Evolutionary conservation across 148 eudicot genomes (phyloP).

Genomic region (Persicaria tinctoria): DNA sequence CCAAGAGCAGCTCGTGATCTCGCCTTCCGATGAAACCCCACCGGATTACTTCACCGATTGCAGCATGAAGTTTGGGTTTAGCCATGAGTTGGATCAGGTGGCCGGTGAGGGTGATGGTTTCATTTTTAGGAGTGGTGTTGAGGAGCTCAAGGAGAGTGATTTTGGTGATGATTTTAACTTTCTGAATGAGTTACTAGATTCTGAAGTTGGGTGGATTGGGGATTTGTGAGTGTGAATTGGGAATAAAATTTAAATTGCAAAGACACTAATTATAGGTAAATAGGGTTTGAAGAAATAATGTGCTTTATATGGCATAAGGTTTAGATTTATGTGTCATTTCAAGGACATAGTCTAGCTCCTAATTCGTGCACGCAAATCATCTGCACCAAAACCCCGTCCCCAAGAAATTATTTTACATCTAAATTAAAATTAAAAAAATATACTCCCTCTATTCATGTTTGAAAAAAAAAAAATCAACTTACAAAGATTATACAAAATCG

Average conservation of each 20-base stretch:
- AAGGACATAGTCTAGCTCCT: background rate
- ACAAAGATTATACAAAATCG: no score
- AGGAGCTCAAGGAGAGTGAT: constrained; percentile 1
- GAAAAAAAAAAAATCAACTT: no score
- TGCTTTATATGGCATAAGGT: background rate
- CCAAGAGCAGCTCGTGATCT: background rate
- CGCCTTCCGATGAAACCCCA: background rate
- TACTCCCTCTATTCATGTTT: no score
- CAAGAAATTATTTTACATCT: no score
- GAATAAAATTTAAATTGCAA: background rate
- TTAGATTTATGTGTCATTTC: background rate
- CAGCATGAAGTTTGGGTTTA: background rate
- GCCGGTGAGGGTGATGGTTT: background rate
- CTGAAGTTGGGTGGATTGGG: constrained; percentile 10
- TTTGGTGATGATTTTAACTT: constrained; percentile 5
- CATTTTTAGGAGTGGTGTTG: background rate
- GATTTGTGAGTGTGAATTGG: background rate
- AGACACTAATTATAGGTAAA: background rate
- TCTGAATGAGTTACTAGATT: constrained; percentile 4
- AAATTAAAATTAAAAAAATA: no score
- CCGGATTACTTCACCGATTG: background rate
- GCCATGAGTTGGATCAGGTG: background rate
- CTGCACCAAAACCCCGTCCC: no score
- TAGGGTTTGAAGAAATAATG: background rate
- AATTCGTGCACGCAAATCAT: no score